Base-by-base conservation (phyloP, 1,139 yeast genomes). In the Williopsis jadinii region DNA sequence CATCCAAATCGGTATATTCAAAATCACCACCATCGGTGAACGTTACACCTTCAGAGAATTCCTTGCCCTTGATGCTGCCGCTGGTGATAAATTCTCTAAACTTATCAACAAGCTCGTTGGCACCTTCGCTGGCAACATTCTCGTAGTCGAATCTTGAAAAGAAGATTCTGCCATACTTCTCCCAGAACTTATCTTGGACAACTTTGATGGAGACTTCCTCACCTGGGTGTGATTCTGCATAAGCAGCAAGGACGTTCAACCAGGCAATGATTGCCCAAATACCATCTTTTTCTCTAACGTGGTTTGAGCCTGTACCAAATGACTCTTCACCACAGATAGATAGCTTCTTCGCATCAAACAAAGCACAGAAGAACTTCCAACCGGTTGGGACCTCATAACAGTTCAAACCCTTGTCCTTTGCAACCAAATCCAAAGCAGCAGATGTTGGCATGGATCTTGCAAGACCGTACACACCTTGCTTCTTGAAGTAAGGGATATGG, bases 371-470 rank as follows among this genome's bases (percentile, higher is more conserved):
- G 61, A 92, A 92, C 66, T 92, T 92, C 98, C 98, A 92, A 34
- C 98, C 98, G 15, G 98, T 92, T 45, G 98, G 98, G 5, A 94
- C 98, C 66, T 92, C 98, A 65, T 92, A 92, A 49, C 82, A 71
- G 41, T 82, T 67, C 50, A 92, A 69, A 13, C 82, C 82, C 62
- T 87, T 81, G 46, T 71, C 71, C 61, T 79, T 77, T 32, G 96
- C 98, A 29, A 92, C 98, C 45, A 84, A 72, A 59, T 92, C 98
- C 54, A 92, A 75, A 30, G 98, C 98, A 32, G 88, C 88, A 8
- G 95, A 82, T 6, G 98, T 92, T 42, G 98, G 98, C 96, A 92
- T 92, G 12, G 96, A 86, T 61, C 98, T 78, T n/a, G 98, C 98
- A 43, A 92, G 71, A 6, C 98, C 98, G 57, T 84, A 75, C 31